Base-by-base conservation (phyloP, 2,329 filamentous ascomycete genomes). In the Neoscytalidium dimidiatum region DNA sequence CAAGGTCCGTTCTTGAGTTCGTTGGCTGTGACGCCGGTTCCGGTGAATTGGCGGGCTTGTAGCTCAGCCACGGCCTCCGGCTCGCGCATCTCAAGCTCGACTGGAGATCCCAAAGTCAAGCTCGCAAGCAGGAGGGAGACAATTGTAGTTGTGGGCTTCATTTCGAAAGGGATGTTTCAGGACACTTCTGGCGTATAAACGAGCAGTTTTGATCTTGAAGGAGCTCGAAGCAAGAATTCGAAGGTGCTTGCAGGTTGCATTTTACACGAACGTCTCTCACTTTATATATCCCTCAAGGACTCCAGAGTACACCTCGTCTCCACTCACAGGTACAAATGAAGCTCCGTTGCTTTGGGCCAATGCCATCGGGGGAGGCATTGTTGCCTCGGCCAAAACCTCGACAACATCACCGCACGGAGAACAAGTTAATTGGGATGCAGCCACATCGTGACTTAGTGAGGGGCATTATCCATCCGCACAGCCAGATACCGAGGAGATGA, bases 1-100 rank as follows among this genome's bases (percentile, higher is more conserved):
- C 73, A 74, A 14, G 57, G 31, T 35, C 51, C 51, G 19, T 56
- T 56, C 13, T 41, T 56, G 31, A 28, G 51, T 23, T 56, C 51
- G 11, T 56, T 28, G 31, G 51, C 51, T 3, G 51, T 56, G 14
- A 28, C 21, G 19, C 31, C 31, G 8, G 51, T 56, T 23, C 33
- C 51, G 21, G 33, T 17, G 33, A 28, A 38, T 19, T 56, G 33
- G 17, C 51, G 31, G 19, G 51, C 51, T 56, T 56, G 31, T 11
- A 56, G 52, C 14, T 26, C 52, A 2, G 33, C 33, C 17, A 41
- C 52, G 14, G 13, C 33, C 21, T 41, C 33, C 2, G 21, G 52
- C 3, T 13, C 23, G 21, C 21, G 52, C n/a, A 28, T 21, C 7
- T 56, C 21, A 28, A 56, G 6, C 23, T 11, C n/a, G 21, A 41